Percentiles rank a stretch among this genome's conserved stretches.
phyloP scores from a whole-genome alignment of 2,329 filamentous ascomycete species.

The Cercospora sp. region DNA sequence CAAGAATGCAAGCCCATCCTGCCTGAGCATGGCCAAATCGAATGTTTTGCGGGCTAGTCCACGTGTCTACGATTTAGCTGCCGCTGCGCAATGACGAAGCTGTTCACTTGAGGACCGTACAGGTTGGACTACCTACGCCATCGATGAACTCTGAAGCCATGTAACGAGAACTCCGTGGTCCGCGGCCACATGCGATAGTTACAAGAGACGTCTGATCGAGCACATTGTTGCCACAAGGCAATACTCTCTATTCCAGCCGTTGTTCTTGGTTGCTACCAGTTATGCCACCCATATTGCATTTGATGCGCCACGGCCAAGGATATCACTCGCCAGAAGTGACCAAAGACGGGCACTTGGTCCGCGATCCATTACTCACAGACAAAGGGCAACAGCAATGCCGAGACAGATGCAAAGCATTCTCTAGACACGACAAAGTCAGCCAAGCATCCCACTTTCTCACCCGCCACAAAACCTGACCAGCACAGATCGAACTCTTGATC shows the following conservation, averaged over 20 bases:
- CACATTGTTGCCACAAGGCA: not conserved
- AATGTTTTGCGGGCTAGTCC: not conserved
- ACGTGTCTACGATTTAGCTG: not conserved
- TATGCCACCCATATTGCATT: slow-evolving; percentile 32
- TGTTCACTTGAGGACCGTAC: not conserved
- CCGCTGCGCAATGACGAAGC: slow-evolving; percentile 11
- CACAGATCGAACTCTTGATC: slow-evolving; percentile 34
- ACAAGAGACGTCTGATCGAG: not conserved
- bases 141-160: not conserved
- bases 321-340: slow-evolving; percentile 32
- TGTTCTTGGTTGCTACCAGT: not conserved
- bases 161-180: not conserved
- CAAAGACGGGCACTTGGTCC: slow-evolving; percentile 31
- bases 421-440: slow-evolving; percentile 30
- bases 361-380: slow-evolving; percentile 33
- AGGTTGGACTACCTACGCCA: not conserved
- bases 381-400: slow-evolving; percentile 32
- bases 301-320: slow-evolving; percentile 38
- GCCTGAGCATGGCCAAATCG: not conserved
- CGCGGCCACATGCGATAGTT: not conserved
- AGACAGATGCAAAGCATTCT: slow-evolving; percentile 28
- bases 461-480: not conserved
- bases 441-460: not conserved
- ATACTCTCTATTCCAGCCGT: not conserved
- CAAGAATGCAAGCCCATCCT: not conserved